Evolutionary conservation across 352 stramenopile species (phyloP).

Genomic region (Phytophthora quininea): DNA sequence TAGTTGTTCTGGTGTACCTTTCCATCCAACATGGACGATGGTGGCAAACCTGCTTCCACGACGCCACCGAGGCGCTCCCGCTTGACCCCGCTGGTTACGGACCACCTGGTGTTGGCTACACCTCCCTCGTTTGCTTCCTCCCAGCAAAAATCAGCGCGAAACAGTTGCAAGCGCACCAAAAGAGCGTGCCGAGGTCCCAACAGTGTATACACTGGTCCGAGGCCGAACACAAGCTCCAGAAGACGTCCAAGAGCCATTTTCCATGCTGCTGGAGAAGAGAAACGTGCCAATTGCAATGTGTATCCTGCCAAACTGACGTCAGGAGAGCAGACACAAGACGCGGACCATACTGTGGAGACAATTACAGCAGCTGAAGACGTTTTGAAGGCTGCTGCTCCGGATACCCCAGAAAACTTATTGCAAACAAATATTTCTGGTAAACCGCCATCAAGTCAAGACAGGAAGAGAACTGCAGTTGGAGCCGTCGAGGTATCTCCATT

Average conservation of each 20-base stretch:
- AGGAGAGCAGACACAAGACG: not conserved
- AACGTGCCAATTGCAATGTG: too few species aligned
- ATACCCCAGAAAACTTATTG: too few species aligned
- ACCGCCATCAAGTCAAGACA: conserved; percentile 14
- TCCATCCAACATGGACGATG: conserved; percentile 6
- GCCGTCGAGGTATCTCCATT: conserved; percentile 5
- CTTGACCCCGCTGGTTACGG: conserved; percentile 26
- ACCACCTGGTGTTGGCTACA: conserved; percentile 26
- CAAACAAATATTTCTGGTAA: too few species aligned
- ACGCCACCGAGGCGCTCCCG: conserved; percentile 1
- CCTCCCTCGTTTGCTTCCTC: conserved; percentile 3
- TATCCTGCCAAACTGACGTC: not conserved
- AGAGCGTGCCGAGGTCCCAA: not conserved
- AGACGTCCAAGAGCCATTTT: conserved; percentile 26
- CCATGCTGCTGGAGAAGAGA: too few species aligned
- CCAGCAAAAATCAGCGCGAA: conserved; percentile 7
- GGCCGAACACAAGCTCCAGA: too few species aligned
- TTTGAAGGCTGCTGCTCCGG: too few species aligned
- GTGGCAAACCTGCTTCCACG: conserved; percentile 1
- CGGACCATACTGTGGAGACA: too few species aligned
- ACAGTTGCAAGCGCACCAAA: conserved; percentile 12
- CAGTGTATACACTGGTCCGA: not conserved
- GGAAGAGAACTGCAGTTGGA: conserved; percentile 21
- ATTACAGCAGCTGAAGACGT: too few species aligned
- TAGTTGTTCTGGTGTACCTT: too few species aligned